A percentile compares a stretch with the other conserved stretches of the same genome.
Conservation (phyloP, 176 grass and related monocot species). For the Triticum turgidum region DNA sequence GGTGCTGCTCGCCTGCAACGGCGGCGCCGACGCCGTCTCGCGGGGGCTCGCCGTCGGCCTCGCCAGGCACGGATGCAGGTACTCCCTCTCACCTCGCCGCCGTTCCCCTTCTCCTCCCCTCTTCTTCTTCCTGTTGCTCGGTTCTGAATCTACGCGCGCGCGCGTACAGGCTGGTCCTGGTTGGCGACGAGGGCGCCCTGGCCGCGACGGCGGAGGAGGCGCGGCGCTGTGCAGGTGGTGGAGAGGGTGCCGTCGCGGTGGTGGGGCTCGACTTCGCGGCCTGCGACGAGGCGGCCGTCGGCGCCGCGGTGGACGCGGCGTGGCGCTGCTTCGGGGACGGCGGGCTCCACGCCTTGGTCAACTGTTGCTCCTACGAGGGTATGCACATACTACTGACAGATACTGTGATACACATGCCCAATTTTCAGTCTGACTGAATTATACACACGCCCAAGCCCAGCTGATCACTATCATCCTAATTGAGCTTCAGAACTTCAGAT, state of each 20-base stretch:
- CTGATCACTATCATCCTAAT: too few relatives aligned
- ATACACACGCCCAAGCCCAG: neutral
- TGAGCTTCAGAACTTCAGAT: too few relatives aligned
- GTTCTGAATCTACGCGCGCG: neutral
- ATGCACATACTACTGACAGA: neutral
- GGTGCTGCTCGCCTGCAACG: slow-evolving; percentile 62
- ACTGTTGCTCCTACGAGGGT: slow-evolving; percentile 80
- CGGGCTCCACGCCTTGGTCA: slow-evolving; percentile 68
- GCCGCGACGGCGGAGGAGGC: slow-evolving; percentile 34
- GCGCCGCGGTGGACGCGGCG: slow-evolving; percentile 49
- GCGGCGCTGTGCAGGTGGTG: neutral
- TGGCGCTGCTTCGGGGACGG: slow-evolving; percentile 51
- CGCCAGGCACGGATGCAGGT: slow-evolving; percentile 78
- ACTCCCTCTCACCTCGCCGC: neutral
- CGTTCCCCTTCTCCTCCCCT: neutral
- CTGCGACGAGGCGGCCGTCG: slow-evolving; percentile 56
- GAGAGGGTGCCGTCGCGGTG: slow-evolving; percentile 28
- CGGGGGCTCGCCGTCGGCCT: slow-evolving; percentile 65
- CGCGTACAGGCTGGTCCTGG: slow-evolving; percentile 47
- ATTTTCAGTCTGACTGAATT: too few relatives aligned
- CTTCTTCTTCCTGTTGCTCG: too few relatives aligned
- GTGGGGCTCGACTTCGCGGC: slow-evolving; percentile 58
- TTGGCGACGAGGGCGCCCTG: slow-evolving; percentile 60
- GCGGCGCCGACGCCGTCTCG: slow-evolving; percentile 70
- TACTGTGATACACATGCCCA: too few relatives aligned